Base-by-base conservation (phyloP, 1,284 basidiomycete species). In the Cryptococcus hybrid region DNA sequence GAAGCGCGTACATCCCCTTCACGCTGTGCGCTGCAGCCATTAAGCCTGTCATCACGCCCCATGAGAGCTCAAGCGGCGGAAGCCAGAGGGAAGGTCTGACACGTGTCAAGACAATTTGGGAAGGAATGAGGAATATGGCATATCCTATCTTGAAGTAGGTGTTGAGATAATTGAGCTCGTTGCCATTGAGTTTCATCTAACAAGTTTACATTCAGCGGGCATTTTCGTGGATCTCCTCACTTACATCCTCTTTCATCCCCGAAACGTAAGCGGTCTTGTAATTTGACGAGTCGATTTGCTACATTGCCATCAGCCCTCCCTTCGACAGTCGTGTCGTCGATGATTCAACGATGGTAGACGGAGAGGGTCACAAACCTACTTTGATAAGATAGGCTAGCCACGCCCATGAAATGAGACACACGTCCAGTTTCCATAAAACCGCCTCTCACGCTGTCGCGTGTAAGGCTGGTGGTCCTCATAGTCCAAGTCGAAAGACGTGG, bases 141-240 rank as follows among this genome's bases (percentile, higher is more conserved):
- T 66, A 59, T 5, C 75, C 73, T 5, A 71, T 65, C 11, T 69
- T 70, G 56, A 75, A 75, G 55, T 71, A 57, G 6, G 72, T 70
- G 18, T 30, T 51, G 64, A 68, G 58, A 63, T 61, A 63, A 37
- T 54, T 64, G 44, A 57, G 56, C 50, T 66, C 54, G 36, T 61
- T 54, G 1, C 57, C 64, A 5, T 51, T n/a, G 34, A 66, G 39
- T 30, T 30, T 30, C 30, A 30, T 30, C 30, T 30, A 30, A 30
- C 30, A 30, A 30, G 30, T 30, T 30, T 30, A 30, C 30, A 30
- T 30, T 30, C 30, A 30, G 30, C 30, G 30, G 30, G 3, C 30
- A 30, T 30, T 30, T 30, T 30, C 30, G 30, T 30, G 30, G 30
- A 30, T 30, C 30, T 30, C 3, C 30, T 30, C 30, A 34, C 54